A percentile compares a stretch with the other conserved stretches of the same genome.
Conservation (phyloP, 108 stramenopile genomes). For the Halocafeteria seosinensis region DNA sequence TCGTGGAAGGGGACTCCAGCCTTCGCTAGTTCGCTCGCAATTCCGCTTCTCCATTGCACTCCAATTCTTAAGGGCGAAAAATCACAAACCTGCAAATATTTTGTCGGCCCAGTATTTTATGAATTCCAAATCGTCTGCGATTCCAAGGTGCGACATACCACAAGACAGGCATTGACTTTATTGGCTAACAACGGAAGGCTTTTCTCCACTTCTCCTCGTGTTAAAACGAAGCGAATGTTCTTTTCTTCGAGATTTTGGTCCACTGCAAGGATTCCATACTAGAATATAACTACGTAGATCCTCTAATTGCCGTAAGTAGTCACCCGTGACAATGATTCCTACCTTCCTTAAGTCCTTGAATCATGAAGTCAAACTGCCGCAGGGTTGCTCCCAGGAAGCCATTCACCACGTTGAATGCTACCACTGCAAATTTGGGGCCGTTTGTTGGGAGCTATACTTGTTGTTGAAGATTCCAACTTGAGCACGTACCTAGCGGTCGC, state of each 20-base stretch:
- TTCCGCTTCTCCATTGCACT: slow-evolving; percentile 45
- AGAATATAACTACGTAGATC: too few relatives aligned
- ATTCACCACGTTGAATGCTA: slow-evolving; percentile 21
- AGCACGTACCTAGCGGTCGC: slow-evolving; percentile 36
- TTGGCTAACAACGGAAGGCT: slow-evolving; percentile 24
- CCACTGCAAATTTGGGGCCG: slow-evolving; percentile 16
- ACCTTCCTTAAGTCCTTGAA: slow-evolving; percentile 55
- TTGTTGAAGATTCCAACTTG: background rate
- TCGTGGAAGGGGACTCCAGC: slow-evolving; percentile 51
- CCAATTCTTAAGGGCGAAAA: slow-evolving; percentile 60
- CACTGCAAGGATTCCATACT: slow-evolving; percentile 30
- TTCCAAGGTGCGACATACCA: too few relatives aligned
- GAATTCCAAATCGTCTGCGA: too few relatives aligned
- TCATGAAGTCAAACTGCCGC: slow-evolving; percentile 62
- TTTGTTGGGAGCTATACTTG: background rate
- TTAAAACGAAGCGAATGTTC: slow-evolving; percentile 59
- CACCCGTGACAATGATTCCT: too few relatives aligned
- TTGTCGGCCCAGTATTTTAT: too few relatives aligned
- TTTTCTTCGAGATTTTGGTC: slow-evolving; percentile 41
- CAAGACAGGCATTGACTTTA: slow-evolving; percentile 26
- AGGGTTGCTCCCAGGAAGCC: slow-evolving; percentile 26
- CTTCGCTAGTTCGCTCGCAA: slow-evolving; percentile 30
- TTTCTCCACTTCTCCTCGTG: slow-evolving; percentile 31
- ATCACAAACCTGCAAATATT: too few relatives aligned
- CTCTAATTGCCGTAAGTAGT: too few relatives aligned